Evolutionary conservation across 2,329 filamentous ascomycete genomes (phyloP).

Genomic region (Colletotrichum brevisporum): DNA sequence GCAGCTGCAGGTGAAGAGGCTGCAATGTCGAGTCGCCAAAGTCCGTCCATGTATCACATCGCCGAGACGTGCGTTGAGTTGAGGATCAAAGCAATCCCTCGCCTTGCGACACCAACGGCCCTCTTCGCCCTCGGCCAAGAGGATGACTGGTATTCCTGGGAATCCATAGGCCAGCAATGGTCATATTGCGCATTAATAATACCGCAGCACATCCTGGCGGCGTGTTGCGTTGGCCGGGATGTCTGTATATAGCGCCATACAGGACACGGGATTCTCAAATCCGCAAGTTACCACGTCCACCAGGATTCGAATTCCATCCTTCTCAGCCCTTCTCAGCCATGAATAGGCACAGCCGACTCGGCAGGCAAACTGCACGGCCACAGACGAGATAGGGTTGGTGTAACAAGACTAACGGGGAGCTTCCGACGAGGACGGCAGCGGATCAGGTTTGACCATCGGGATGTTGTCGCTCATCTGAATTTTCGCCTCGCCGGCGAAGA

Average conservation of each 20-base stretch:
- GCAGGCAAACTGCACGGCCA: constrained; percentile 3
- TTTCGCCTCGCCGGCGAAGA: constrained; percentile 8
- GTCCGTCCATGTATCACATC: constrained; percentile 40
- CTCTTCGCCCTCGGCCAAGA: constrained; percentile 3
- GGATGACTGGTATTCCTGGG: neutral
- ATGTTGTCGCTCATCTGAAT: constrained; percentile 24
- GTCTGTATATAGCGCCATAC: neutral
- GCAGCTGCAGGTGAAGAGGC: constrained; percentile 10
- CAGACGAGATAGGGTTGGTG: neutral
- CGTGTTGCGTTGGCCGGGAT: neutral
- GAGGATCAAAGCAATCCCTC: constrained; percentile 35
- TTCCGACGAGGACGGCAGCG: constrained; percentile 10
- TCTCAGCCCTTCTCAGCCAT: neutral
- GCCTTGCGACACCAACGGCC: neutral
- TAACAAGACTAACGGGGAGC: constrained; percentile 19
- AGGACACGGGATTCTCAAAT: neutral
- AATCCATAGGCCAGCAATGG: neutral
- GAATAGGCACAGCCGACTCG: neutral
- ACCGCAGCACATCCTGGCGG: neutral
- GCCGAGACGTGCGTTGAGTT: constrained; percentile 37
- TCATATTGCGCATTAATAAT: too few species aligned
- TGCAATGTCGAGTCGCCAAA: constrained; percentile 28
- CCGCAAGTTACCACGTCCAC: neutral
- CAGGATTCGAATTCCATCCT: neutral
- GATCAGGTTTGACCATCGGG: neutral